phyloP scores from a whole-genome alignment of 176 grass and related monocot species.

The Secale cereale region DNA sequence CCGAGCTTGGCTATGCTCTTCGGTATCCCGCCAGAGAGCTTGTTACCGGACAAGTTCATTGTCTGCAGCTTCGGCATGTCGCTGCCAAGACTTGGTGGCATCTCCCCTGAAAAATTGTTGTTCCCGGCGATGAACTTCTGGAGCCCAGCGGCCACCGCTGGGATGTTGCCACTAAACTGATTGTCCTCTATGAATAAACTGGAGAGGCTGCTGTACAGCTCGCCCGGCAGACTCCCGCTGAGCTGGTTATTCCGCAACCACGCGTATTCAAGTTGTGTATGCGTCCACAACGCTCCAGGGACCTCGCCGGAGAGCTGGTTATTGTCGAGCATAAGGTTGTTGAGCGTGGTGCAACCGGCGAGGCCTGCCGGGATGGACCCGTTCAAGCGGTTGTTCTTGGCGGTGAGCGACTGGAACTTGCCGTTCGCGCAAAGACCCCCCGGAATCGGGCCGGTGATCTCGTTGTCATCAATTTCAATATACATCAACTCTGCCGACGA shows the following conservation, averaged over 20 bases:
- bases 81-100: constrained; percentile 29
- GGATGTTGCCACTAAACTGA: constrained; percentile 43
- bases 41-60: constrained; percentile 51
- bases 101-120: constrained; percentile 58
- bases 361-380: constrained; percentile 62
- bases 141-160: constrained; percentile 8
- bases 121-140: constrained; percentile 24
- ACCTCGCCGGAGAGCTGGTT: constrained; percentile 66
- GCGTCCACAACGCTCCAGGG: constrained; percentile 46
- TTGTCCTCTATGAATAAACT: constrained; percentile 48
- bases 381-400: constrained; percentile 36
- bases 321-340: not conserved
- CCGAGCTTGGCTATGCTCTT: constrained; percentile 18
- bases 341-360: constrained; percentile 40
- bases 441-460: constrained; percentile 53
- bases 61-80: constrained; percentile 33
- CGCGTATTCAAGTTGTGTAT: constrained; percentile 10
- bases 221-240: constrained; percentile 43
- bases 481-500: constrained; percentile 3
- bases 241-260: constrained; percentile 39
- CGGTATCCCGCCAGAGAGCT: constrained; percentile 57
- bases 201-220: constrained; percentile 17
- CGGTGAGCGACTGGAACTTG: constrained; percentile 2
- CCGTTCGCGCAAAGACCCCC: constrained; percentile 41
- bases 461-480: constrained; percentile 33